Evolutionary conservation across 352 stramenopile species (phyloP), one percentile per base, ranked within the genome.

Genomic region (Phytophthora fragariae): DNA sequence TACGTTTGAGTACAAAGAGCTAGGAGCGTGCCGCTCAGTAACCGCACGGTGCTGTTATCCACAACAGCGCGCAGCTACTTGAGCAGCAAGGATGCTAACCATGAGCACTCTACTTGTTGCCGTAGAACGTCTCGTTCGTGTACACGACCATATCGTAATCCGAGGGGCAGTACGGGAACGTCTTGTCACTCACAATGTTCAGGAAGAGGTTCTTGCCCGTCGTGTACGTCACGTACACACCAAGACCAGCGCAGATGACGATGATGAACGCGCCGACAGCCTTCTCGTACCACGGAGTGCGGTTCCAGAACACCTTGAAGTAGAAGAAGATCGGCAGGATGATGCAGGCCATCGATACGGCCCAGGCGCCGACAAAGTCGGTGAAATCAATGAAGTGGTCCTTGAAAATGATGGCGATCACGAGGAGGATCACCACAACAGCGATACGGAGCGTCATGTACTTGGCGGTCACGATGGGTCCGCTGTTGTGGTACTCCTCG

Each of bases 271-370:
- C 47, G 46, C 75, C 82, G 7, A 75, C 53, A 6, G 47, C 37
- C 58, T 85, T 85, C 64, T 89, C 80, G 74, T 87, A 87, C 70
- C 80, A 77, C 7, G 72, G 78, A 35, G 81, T 64, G n/a, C 60
- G 66, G 41, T 73, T 57, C 83, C 83, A 91, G 64, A 89, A 80
- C 58, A 85, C 78, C 70, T 90, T 92, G 14, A 93, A 68, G 83
- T 93, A 93, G 72, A 93, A 91, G 47, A 83, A 70, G 59, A 90
- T 89, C 8, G 86, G 86, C 49, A 93, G 65, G 53, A 92, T 86
- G 46, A 91, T 90, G 72, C 84, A 93, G 53, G 77, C 80, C 56
- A 89, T 74, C 17, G 84, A 81, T 39, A 89, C 84, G 58, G 76
- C 74, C 61, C 77, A 93, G 1, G 86, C 84, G 31, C 86, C 86